Evolutionary conservation across 2,329 filamentous ascomycete genomes (phyloP), one percentile per base, ranked within the genome.

Genomic region (Cercospora janseana): DNA sequence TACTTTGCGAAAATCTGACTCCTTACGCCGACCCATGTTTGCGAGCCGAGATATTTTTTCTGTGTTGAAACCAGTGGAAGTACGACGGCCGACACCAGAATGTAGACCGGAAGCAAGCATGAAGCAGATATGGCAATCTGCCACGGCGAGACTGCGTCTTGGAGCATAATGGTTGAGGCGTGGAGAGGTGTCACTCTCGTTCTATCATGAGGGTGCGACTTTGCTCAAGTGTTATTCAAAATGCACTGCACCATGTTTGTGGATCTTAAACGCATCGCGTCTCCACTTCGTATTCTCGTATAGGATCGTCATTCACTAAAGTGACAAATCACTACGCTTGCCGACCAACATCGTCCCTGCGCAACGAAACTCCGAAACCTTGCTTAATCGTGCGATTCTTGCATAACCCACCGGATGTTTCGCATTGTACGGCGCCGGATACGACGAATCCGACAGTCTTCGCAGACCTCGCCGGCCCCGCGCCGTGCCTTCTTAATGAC

Each of bases 21-120:
- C 46, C 53, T 55, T 16, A 53, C 13, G 18, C 55, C 55, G 16
- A 55, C 47, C 55, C 55, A 57, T 50, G 46, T 37, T 40, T 52
- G 49, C 23, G 49, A 51, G 44, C 35, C 46, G 9, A 50, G 16
- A 13, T 51, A 58, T 16, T 51, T 53, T 8, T 24, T 44, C 21
- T 43, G 46, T n/a, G 43, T 20, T 27, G 55, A 45, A 7, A 53
- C 32, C 18, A 51, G 13, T 6, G 55, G 55, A 5, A 51, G 32
- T 4, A 58, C 46, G 18, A 56, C 46, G 15, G 43, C 20, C 2
- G 52, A 31, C 13, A 42, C 44, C 21, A 58, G 32, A 12, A 42
- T 21, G 20, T 51, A 55, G n/a, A 45, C 46, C 16, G 46, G 23
- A 4, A 53, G 16, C 10, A 55, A 29, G 15, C 32, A 51, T 23